phyloP scores from a whole-genome alignment of 345 rosid genomes.

The Lagerstroemia speciosa region DNA sequence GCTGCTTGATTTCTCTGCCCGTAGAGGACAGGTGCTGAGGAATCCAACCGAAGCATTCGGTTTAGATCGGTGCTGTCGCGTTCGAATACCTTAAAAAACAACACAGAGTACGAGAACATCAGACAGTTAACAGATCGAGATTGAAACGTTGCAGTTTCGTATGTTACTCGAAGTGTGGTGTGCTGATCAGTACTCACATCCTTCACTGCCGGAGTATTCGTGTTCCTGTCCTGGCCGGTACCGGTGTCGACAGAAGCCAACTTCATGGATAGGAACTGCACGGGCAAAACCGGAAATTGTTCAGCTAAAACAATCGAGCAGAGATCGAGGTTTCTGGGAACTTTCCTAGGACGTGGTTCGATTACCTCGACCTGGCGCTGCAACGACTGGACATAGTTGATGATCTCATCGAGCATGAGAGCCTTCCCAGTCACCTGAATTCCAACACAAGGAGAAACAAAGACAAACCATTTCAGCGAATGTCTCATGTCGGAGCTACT shows the following conservation, averaged over 20 bases:
- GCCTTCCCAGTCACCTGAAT: conserved; percentile 38
- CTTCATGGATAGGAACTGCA: conserved; percentile 93
- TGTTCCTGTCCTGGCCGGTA: conserved; percentile 56
- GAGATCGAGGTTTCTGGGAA: neutral
- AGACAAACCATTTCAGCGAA: neutral
- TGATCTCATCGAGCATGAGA: conserved; percentile 39
- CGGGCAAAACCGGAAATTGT: conserved; percentile 5
- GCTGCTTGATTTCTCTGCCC: conserved; percentile 35
- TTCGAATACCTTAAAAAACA: conserved; percentile 28
- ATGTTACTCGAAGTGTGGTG: neutral
- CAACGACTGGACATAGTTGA: conserved; percentile 15
- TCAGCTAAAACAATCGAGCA: neutral
- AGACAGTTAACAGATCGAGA: neutral
- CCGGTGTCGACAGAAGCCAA: conserved; percentile 77
- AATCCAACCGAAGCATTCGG: conserved; percentile 42
- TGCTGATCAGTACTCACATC: conserved; percentile 64
- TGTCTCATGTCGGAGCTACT: neutral
- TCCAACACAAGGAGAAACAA: neutral
- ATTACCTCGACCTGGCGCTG: conserved; percentile 37
- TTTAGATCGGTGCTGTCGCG: conserved; percentile 36
- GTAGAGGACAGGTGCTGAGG: conserved; percentile 29
- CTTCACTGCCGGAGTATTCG: conserved; percentile 48
- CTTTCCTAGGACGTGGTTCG: neutral
- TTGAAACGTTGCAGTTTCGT: neutral
- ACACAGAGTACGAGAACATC: neutral